These are phyloP conservation scores for Trichosporon ovoides DNA, from an alignment of 1,284 basidiomycete species.

Conservation along the genomic window DNA sequence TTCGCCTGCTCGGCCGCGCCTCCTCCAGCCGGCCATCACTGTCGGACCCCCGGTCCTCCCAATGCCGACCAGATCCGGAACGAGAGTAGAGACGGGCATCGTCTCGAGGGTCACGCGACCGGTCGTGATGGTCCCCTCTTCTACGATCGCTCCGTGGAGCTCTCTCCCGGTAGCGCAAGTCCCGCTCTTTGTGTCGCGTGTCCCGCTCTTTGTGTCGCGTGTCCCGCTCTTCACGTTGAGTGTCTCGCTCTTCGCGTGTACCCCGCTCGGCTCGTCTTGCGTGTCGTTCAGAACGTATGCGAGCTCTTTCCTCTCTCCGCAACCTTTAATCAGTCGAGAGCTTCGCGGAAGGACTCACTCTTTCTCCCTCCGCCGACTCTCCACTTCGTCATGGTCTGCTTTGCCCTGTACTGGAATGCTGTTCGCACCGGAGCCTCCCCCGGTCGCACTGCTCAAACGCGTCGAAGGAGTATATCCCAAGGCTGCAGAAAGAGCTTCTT, in stretches of 20 bases:
- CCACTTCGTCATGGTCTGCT: conserved; percentile 37
- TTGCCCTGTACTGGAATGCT: conserved; percentile 33
- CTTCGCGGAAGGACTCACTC: conserved; percentile 30
- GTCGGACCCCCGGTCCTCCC: neutral
- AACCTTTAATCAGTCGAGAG: conserved; percentile 20
- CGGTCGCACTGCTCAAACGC: conserved; percentile 19
- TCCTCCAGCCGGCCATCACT: neutral
- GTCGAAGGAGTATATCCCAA: conserved; percentile 54
- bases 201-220: neutral
- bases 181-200: neutral
- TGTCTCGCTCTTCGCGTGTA: no score
- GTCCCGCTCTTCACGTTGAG: no score
- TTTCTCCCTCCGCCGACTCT: conserved; percentile 41
- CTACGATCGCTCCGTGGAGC: neutral
- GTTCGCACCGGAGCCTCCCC: conserved; percentile 33
- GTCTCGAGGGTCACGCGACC: neutral
- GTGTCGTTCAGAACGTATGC: conserved; percentile 41
- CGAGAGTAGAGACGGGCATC: no score
- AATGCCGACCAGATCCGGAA: no score
- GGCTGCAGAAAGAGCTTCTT: conserved; percentile 73
- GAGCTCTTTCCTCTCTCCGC: conserved; percentile 42
- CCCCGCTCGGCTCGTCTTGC: neutral
- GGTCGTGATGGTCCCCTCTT: neutral
- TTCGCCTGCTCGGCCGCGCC: no score
- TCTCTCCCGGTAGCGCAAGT: neutral